Conservation (phyloP, 352 stramenopile genomes). For the Hyaloperonospora arabidopsidis region DNA sequence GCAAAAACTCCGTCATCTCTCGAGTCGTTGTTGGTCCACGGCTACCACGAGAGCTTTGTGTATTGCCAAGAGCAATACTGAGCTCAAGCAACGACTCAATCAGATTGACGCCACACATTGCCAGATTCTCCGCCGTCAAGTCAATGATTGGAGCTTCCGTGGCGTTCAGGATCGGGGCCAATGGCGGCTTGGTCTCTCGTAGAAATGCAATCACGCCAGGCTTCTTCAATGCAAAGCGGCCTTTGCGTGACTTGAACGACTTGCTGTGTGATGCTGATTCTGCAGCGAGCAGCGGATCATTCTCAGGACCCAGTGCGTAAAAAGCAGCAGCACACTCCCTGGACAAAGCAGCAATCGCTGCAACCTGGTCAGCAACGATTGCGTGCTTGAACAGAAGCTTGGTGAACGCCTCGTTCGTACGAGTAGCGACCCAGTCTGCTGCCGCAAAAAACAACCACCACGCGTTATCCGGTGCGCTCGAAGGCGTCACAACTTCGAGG, state of each 20-base stretch:
- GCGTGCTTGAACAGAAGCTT: slow-evolving; percentile 27
- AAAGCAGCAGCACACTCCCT: slow-evolving; percentile 32
- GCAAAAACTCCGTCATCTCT: slow-evolving; percentile 19
- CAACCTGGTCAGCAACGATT: slow-evolving; percentile 18
- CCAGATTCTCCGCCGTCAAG: slow-evolving; percentile 28
- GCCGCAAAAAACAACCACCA: slow-evolving; percentile 60
- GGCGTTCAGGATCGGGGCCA: slow-evolving; percentile 20
- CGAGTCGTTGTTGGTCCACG: slow-evolving; percentile 2
- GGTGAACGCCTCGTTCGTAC: slow-evolving; percentile 30
- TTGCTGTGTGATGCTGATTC: slow-evolving; percentile 9
- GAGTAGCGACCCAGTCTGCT: slow-evolving; percentile 41
- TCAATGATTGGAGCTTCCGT: slow-evolving; percentile 33
- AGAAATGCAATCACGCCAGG: slow-evolving; percentile 35
- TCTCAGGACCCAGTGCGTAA: slow-evolving; percentile 20
- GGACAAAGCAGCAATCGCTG: slow-evolving; percentile 23
- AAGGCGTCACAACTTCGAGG: slow-evolving; percentile 26
- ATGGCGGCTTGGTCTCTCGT: slow-evolving; percentile 22
- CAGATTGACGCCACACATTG: slow-evolving; percentile 30
- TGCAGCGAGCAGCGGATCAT: slow-evolving; percentile 17
- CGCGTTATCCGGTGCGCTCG: slow-evolving; percentile 24
- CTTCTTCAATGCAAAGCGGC: slow-evolving; percentile 28
- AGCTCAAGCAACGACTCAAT: slow-evolving; percentile 39
- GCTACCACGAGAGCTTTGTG: no score
- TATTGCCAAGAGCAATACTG: slow-evolving; percentile 13
- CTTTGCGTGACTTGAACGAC: slow-evolving; percentile 25